Base-by-base conservation (phyloP, 2,329 filamentous ascomycete species). In the Aspergillus carbonarius region DNA sequence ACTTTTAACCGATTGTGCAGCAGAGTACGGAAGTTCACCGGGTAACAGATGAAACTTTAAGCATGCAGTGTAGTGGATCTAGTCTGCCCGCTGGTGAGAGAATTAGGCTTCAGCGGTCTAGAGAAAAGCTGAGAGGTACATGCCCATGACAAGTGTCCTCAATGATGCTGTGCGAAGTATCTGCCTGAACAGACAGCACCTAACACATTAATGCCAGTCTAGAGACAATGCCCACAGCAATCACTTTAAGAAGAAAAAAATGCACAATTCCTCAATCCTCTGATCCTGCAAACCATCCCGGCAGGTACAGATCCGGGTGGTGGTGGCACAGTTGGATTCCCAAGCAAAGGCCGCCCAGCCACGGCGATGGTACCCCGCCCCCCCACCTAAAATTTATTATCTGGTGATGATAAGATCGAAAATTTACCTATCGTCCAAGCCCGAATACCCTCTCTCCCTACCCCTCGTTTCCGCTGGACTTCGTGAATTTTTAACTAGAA, bases 361-460 rank as follows among this genome's bases (percentile, higher is more conserved):
- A 59, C 60, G 55, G 56, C 55, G 47, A 23, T 40, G 52, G 54
- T 52, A 59, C 64, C 72, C 71, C 71, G 66, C 70, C 69, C 70
- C 70, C 71, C 72, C 71, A 72, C 72, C 70, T 67, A 72, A 74
- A 74, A 73, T 65, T 73, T 72, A 68, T 67, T 66, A 68, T 68
- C 66, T 58, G 54, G 57, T 49, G 25, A 55, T 59, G 69, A 74
- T 73, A 74, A 74, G 72, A 73, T 73, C 68, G 61, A 64, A 68
- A 72, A 70, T 68, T 67, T 61, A 40, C 25, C 42, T 49, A 23
- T 51, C 25, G 17, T 46, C 35, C 30, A 52, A 34, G 23, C 17
- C 42, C 17, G 23, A 51, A 32, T 25, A 40, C 12, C 30, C 39
- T 54, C 15, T 60, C 56, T 46, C 47, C 52, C 34, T 49, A 34